Percentiles rank a stretch among this genome's conserved stretches.
Evolutionary conservation across 106 monocot genomes (phyloP).

Genomic region (Allium cepa): DNA sequence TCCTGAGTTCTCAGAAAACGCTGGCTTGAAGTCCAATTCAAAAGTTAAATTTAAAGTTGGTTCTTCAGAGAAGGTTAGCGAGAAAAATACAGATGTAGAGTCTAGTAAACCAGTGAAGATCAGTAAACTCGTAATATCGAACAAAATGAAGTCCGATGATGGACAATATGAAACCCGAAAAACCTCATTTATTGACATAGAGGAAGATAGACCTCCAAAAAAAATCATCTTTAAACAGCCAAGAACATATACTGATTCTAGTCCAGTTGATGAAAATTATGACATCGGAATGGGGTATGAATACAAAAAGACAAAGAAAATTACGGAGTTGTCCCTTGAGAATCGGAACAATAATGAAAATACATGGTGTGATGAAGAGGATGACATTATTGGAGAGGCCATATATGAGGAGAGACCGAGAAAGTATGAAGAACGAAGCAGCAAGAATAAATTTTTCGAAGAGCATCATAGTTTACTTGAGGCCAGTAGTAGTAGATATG

Average conservation of each 20-base stretch:
- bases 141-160: slow-evolving; percentile 42
- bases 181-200: slow-evolving; percentile 49
- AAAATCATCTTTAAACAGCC: slow-evolving; percentile 89
- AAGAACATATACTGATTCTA: slow-evolving; percentile 20
- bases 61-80: slow-evolving; percentile 39
- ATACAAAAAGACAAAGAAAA: slow-evolving; percentile 69
- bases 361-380: slow-evolving; percentile 21
- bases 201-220: slow-evolving; percentile 57
- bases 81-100: slow-evolving; percentile 32
- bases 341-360: slow-evolving; percentile 24
- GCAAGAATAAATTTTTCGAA: slow-evolving; percentile 35
- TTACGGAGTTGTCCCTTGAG: slow-evolving; percentile 57
- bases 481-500: slow-evolving; percentile 25
- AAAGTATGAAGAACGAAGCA: slow-evolving; percentile 40
- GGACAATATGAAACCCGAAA: slow-evolving; percentile 47
- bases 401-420: slow-evolving; percentile 22
- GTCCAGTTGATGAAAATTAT: slow-evolving; percentile 6
- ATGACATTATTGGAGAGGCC: slow-evolving; percentile 16
- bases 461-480: slow-evolving; percentile 38
- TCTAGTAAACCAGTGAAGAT: slow-evolving; percentile 40
- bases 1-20: slow-evolving; percentile 29
- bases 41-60: slow-evolving; percentile 78
- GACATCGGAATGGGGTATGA: slow-evolving; percentile 39
- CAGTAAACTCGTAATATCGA: slow-evolving; percentile 65
- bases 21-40: slow-evolving; percentile 15